Evolutionary conservation across 2,329 filamentous ascomycete species (phyloP), one percentile per base, ranked within the genome.

Genomic region (Diaporthe vexans): DNA sequence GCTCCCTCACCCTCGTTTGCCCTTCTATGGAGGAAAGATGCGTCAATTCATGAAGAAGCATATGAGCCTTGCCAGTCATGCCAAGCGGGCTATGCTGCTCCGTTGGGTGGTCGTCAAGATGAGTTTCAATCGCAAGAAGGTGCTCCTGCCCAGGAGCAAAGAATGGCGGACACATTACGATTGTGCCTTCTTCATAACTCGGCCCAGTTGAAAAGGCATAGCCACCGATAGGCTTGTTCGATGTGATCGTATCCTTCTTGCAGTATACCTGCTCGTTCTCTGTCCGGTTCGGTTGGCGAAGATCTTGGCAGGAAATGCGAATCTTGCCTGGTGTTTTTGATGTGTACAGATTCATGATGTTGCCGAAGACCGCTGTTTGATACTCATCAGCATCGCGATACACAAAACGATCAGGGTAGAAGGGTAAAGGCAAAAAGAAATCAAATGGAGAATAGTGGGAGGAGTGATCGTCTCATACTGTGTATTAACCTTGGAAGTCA

Each of bases 21-120:
- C 57, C 57, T 59, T 59, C 10, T 40, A 59, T 59, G 21, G 57
- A 10, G 5, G 57, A 59, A 17, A 40, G 57, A 43, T 59, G 57
- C 10, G 57, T 19, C 57, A 59, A n/a, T 19, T 26, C n/a, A 43
- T 59, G n/a, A 26, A 59, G 57, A n/a, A 59, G 35, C 57, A 59
- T 59, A 11, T 59, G 33, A 9, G 57, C 33, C 26, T 40, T 58
- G 2, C 56, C 19, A n/a, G 17, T 58, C 56, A 58, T 37, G 29
- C 29, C 11, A 58, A 24, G 21, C 35, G 57, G 57, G 13, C 21
- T 59, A 11, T 29, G 35, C 33, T 59, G 33, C 21, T 59, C 21
- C n/a, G 13, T 33, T 24, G 21, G 35, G 19, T 40, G 35, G 4
- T 17, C 21, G n/a, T 52, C n/a, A 6, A 59, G 35, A 26, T 59